Base-by-base conservation (phyloP, 2,329 filamentous ascomycete genomes). In the Davidsoniella australis region DNA sequence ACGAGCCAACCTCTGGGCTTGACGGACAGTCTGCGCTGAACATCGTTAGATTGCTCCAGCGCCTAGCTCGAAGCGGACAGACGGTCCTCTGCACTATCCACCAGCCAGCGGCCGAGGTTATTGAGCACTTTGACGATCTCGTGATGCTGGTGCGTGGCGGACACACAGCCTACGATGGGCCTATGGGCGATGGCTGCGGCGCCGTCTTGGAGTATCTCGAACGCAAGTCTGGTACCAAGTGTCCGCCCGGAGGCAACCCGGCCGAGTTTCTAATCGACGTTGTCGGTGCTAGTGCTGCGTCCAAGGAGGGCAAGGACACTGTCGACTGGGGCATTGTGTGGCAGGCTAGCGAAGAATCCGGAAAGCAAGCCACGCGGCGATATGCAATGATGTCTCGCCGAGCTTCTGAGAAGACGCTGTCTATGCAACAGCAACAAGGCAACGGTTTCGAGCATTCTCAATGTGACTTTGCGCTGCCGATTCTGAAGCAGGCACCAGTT, bases 211-310 rank as follows among this genome's bases (percentile, higher is more conserved):
- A 65, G 20, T 83, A 83, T 61, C 88, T 91, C 58, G 74, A 74
- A 40, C 65, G 67, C 17, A 72, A 83, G 52, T 38, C 20, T 33
- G 82, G 80, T 4, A 78, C 75, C 0, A 68, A 72, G 1, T 82
- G 80, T 54, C 71, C 73, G 0, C 55, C 66, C 0, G 72, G 76
- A 0, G 75, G 74, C 16, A 87, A 87, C 56, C 80, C 80, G 1
- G 82, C 82, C 0, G 82, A 87, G 60, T 83, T 79, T 67, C 85
- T 87, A 77, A 74, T 87, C 47, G 69, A 74, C 45, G 68, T 72
- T 16, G 69, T 72, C 12, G 20, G 26, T 8, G 46, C 29, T 10
- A 36, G 44, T 10, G n/a, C 44, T 5, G 10, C 29, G 6, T 26
- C 44, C 5, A 16, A 37, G 20, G 26, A 29, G 26, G 26, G 10